Evolutionary conservation across 2,329 filamentous ascomycete species (phyloP), one percentile per base, ranked within the genome.

Genomic region (Periconia sp.): DNA sequence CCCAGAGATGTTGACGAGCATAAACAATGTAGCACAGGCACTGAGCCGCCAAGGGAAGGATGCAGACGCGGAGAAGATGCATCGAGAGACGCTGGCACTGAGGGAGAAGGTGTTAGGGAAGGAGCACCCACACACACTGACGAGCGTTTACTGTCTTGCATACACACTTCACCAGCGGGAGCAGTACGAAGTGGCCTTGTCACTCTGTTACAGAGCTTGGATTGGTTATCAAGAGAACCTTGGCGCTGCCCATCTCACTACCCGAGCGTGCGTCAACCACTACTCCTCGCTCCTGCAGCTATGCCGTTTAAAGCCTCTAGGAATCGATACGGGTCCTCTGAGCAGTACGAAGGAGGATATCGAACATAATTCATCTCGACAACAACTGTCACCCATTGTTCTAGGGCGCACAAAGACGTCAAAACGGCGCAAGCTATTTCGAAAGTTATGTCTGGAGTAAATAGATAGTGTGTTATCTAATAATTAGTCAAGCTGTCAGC

Each of bases 1-100:
- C 42, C 41, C 52, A 19, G 61, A 48, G 5, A 54, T 46, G 51
- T 41, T 53, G 19, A 49, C 15, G 2, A 53, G 31, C 41, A 42
- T 50, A 31, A 49, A 17, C 18, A 18, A 46, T 1, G 6, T 53
- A 20, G 51, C 2, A 41, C 13, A 13, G 13, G 31, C 46, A 45
- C 41, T 53, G 18, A 44, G 27, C 5, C 6, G 30, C 9, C 45
- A 49, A 46, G 41, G 41, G 30, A 50, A 52, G 23, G 17, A 41
- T 27, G 23, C 45, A 18, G 44, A 47, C 23, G 50, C 45, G 6
- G 50, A 52, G 27, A 27, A 43, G 27, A 52, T 52, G 45, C 15
- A 40, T 40, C 44, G 23, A 48, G 35, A 6, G 10, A 41, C 33
- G 51, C 45, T 53, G n/a, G 41, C 19, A 35, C 41, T 37, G 14